Percentiles rank a stretch among this genome's conserved stretches.
phyloP scores from a whole-genome alignment of 768 basidiomycete species.

The Termitomyces sp. region DNA sequence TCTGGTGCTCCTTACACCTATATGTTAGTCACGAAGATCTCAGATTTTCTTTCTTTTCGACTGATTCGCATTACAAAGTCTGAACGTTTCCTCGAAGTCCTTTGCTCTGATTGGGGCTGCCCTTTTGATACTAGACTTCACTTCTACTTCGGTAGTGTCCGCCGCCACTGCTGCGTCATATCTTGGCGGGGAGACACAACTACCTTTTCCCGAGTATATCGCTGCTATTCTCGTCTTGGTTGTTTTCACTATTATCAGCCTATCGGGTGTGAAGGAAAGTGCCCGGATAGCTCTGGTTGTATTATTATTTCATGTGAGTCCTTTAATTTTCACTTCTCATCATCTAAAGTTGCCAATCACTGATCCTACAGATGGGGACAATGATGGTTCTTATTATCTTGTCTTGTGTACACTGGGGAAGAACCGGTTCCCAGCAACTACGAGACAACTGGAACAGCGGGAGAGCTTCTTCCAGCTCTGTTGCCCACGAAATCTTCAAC shows the following conservation, averaged over 20 bases:
- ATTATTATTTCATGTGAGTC: constrained; percentile 54
- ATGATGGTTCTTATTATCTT: constrained; percentile 54
- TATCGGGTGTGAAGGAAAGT: constrained; percentile 60
- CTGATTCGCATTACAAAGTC: constrained; percentile 24
- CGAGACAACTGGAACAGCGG: constrained; percentile 50
- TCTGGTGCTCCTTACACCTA: constrained; percentile 72
- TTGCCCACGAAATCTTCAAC: constrained; percentile 51
- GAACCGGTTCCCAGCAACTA: constrained; percentile 44
- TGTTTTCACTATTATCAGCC: constrained; percentile 49
- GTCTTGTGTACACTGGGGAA: constrained; percentile 47
- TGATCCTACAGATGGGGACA: constrained; percentile 40
- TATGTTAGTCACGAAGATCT: constrained; percentile 34
- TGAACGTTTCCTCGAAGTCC: constrained; percentile 61
- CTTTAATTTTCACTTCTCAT: not conserved
- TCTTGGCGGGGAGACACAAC: constrained; percentile 55
- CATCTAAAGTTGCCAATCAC: not conserved
- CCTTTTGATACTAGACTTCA: constrained; percentile 66
- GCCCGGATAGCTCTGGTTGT: constrained; percentile 56
- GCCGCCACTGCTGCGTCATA: constrained; percentile 71
- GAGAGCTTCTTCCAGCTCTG: constrained; percentile 21
- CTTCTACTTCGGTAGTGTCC: constrained; percentile 66
- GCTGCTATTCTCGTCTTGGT: constrained; percentile 51
- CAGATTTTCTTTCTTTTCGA: not conserved
- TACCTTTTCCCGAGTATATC: constrained; percentile 55
- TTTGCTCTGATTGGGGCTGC: constrained; percentile 64